phyloP scores from a whole-genome alignment of 805 yeast genomes.

The Candida berthetii region DNA sequence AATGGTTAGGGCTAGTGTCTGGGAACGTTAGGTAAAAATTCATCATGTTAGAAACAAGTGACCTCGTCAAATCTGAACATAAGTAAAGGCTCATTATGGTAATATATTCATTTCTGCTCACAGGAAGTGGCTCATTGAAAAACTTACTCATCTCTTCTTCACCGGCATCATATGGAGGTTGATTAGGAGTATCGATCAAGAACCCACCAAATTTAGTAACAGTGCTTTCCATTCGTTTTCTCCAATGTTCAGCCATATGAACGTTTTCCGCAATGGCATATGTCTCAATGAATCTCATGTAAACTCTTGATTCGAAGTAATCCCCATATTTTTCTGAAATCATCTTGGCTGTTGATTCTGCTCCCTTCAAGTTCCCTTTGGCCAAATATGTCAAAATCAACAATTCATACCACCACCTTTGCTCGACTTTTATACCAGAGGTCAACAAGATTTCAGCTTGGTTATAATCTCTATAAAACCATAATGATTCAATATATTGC shows the following conservation, averaged over 20 bases:
- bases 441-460: constrained; percentile 32
- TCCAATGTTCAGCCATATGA: constrained; percentile 26
- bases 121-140: constrained; percentile 21
- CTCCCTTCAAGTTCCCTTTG: constrained; percentile 25
- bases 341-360: constrained; percentile 25
- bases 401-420: constrained; percentile 48
- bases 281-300: constrained; percentile 26
- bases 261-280: constrained; percentile 21
- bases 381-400: constrained; percentile 36
- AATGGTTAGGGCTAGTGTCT: constrained; percentile 9
- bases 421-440: constrained; percentile 29
- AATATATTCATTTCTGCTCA: constrained; percentile 19
- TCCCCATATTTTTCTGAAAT: constrained; percentile 21
- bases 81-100: constrained; percentile 20
- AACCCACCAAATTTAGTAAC: constrained; percentile 24
- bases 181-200: constrained; percentile 2
- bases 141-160: constrained; percentile 24
- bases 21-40: constrained; percentile 18
- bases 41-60: constrained; percentile 13
- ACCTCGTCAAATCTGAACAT: not conserved
- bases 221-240: constrained; percentile 19
- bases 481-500: constrained; percentile 39
- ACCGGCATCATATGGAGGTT: constrained; percentile 15
- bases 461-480: constrained; percentile 23
- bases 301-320: constrained; percentile 30